These are phyloP conservation scores for Aspergillus bertholletiae DNA, from an alignment of 495 filamentous ascomycete species.

Conservation along the genomic window DNA sequence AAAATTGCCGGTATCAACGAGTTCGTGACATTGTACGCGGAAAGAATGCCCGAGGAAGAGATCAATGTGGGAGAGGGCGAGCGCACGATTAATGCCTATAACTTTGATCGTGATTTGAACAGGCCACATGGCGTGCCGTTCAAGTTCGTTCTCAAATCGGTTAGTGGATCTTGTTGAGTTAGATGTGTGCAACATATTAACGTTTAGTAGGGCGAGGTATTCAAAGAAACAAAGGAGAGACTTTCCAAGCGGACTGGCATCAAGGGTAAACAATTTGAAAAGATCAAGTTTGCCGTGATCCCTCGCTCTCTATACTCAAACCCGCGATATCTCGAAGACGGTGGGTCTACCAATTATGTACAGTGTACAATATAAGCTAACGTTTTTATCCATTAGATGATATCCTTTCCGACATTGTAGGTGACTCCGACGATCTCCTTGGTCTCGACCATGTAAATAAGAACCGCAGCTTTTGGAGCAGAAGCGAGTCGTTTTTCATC, in stretches of 20 bases:
- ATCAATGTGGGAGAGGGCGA: conserved; percentile 53
- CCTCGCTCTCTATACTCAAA: conserved; percentile 64
- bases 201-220: conserved; percentile 65
- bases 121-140: conserved; percentile 85
- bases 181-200: conserved; percentile 17
- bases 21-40: conserved; percentile 78
- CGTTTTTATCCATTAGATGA: conserved; percentile 58
- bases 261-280: conserved; percentile 97
- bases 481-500: conserved; percentile 65
- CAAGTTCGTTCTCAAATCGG: conserved; percentile 80
- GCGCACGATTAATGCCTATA: conserved; percentile 70
- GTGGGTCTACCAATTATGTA: conserved; percentile 48
- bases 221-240: conserved; percentile 86
- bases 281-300: conserved; percentile 92
- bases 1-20: conserved; percentile 74
- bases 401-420: conserved; percentile 69
- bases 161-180: conserved; percentile 37
- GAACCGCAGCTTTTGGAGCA: conserved; percentile 53
- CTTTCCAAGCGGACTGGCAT: conserved; percentile 86
- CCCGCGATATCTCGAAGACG: conserved; percentile 81
- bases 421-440: conserved; percentile 69
- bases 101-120: conserved; percentile 83
- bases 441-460: conserved; percentile 90
- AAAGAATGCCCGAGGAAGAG: conserved; percentile 79
- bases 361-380: neutral